Evolutionary conservation across 1,284 basidiomycete genomes (phyloP).

Genomic region (Mycosarcoma maydis): DNA sequence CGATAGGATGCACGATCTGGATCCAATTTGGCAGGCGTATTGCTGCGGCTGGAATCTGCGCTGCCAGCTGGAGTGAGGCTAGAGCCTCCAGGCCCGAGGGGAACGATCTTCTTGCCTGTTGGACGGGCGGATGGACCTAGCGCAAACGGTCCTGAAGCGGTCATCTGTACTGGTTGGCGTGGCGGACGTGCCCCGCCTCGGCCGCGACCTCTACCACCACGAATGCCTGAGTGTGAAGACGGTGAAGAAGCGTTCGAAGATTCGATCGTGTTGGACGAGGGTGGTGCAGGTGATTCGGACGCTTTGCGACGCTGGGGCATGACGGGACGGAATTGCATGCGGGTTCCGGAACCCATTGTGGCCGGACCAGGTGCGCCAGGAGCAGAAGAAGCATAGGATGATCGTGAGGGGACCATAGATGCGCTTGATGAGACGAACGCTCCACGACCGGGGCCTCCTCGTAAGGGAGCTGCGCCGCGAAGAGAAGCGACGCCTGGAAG

Average conservation of each 20-base stretch:
- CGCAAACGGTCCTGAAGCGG: slow-evolving; percentile 89
- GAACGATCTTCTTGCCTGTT: slow-evolving; percentile 49
- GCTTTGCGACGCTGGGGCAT: slow-evolving; percentile 59
- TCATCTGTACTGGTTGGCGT: slow-evolving; percentile 73
- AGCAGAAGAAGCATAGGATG: slow-evolving; percentile 38
- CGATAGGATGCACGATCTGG: slow-evolving; percentile 40
- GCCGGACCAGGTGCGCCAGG: slow-evolving; percentile 16
- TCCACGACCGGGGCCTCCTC: slow-evolving; percentile 18
- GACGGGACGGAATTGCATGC: slow-evolving; percentile 59
- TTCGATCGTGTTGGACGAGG: slow-evolving; percentile 11
- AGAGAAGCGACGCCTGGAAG: slow-evolving; percentile 34
- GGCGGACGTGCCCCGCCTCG: slow-evolving; percentile 42
- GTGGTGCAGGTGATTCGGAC: slow-evolving; percentile 39
- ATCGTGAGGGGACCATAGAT: slow-evolving; percentile 40
- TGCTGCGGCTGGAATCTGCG: slow-evolving; percentile 7
- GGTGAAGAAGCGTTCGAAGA: slow-evolving; percentile 18
- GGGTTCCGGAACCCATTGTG: slow-evolving; percentile 18
- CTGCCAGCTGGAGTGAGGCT: slow-evolving; percentile 18
- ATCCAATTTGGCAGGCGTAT: slow-evolving; percentile 27
- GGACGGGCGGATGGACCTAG: slow-evolving; percentile 77
- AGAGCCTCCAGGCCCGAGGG: slow-evolving; percentile 35
- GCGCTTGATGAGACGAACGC: slow-evolving; percentile 18
- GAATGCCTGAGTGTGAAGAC: slow-evolving; percentile 21
- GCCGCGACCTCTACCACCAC: slow-evolving; percentile 42
- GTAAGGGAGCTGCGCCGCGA: slow-evolving; percentile 29